Conservation (phyloP, 257 asterid species). For the Solanum piurae region DNA sequence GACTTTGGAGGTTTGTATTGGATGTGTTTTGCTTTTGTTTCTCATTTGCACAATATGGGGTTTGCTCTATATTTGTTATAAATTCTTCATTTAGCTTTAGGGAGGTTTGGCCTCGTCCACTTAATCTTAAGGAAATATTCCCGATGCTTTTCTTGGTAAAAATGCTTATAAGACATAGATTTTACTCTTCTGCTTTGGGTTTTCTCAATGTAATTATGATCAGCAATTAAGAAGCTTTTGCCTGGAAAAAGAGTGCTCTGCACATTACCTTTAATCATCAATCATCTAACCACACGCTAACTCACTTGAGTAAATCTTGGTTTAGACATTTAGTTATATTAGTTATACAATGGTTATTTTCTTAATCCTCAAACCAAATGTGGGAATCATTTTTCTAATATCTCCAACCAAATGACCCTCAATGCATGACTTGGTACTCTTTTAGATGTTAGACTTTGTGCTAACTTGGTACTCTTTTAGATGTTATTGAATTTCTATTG, state of each 20-base stretch:
- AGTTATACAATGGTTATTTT: neutral
- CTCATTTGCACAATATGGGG: neutral
- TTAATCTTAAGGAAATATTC: neutral
- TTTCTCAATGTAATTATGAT: neutral
- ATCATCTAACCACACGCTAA: neutral
- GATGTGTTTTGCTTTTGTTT: neutral
- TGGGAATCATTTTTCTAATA: neutral
- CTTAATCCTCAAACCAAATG: neutral
- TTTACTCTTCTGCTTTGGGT: neutral
- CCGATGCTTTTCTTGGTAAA: neutral
- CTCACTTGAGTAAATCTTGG: neutral
- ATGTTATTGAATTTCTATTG: neutral
- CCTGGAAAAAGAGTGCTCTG: neutral
- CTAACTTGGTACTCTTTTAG: neutral
- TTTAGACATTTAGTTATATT: neutral
- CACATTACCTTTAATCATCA: neutral
- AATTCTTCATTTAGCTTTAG: neutral
- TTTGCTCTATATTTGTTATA: neutral
- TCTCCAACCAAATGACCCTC: neutral
- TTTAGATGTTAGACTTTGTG: neutral
- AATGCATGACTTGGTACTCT: neutral
- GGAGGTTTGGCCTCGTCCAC: neutral
- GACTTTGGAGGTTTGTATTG: slow-evolving; percentile 85
- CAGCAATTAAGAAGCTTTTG: neutral
- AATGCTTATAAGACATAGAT: neutral